phyloP scores from a whole-genome alignment of 2,329 filamentous ascomycete species.

The Pseudocercospora ulei region DNA sequence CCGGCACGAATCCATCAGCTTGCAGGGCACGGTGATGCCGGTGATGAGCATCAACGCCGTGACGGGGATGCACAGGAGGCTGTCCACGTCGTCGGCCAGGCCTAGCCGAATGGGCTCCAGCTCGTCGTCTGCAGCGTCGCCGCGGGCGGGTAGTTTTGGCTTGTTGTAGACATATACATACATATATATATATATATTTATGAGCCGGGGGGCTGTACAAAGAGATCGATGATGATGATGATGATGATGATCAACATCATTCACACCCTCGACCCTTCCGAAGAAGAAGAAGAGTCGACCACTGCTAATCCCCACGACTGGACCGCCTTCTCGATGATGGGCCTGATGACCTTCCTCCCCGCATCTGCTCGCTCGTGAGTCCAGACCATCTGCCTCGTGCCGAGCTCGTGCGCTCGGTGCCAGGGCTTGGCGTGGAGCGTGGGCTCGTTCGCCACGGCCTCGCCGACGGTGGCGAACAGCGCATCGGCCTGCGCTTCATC shows the following conservation, averaged over 20 bases:
- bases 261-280: too few species aligned
- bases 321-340: conserved; percentile 42
- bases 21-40: not conserved
- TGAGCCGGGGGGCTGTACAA: too few species aligned
- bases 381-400: conserved; percentile 42
- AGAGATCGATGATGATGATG: too few species aligned
- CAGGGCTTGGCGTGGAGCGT: conserved; percentile 38
- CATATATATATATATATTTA: too few species aligned
- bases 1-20: not conserved
- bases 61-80: not conserved
- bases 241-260: too few species aligned
- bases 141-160: not conserved
- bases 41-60: not conserved
- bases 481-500: conserved; percentile 39
- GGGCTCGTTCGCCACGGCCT: conserved; percentile 38
- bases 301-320: conserved; percentile 34
- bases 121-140: not conserved
- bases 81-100: not conserved
- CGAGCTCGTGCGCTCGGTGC: conserved; percentile 39
- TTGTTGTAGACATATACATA: too few species aligned
- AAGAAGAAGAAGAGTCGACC: too few species aligned
- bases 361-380: conserved; percentile 35
- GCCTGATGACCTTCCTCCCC: conserved; percentile 40
- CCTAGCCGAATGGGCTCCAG: too few species aligned
- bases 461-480: conserved; percentile 36